A percentile compares a stretch with the other conserved stretches of the same genome.
Evolutionary conservation across 805 yeast genomes (phyloP).

Genomic region (Grigorovia yakushimaensis): DNA sequence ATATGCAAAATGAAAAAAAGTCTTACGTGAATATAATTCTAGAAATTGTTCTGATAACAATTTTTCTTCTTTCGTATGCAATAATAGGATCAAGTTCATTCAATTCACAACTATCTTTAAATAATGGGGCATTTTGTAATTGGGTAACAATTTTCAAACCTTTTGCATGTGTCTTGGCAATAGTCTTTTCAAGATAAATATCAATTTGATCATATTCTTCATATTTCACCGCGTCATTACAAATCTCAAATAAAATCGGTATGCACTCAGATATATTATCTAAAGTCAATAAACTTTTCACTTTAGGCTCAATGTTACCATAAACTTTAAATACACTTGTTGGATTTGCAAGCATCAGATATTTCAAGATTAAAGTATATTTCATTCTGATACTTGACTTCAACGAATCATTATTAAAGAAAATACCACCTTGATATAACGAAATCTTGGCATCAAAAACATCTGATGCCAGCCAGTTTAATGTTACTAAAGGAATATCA

Average conservation of each 20-base stretch:
- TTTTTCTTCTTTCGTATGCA: conserved; percentile 18
- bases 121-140: neutral
- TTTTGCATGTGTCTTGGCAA: conserved; percentile 16
- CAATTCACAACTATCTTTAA: neutral
- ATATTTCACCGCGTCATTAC: conserved; percentile 22
- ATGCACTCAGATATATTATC: conserved; percentile 27
- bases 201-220: conserved; percentile 25
- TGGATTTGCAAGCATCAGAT: conserved; percentile 28
- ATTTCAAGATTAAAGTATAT: conserved; percentile 26
- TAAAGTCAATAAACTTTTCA: conserved; percentile 26
- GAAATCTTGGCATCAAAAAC: conserved; percentile 25
- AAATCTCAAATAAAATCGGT: conserved; percentile 27
- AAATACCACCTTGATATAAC: conserved; percentile 28
- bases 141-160: conserved; percentile 10
- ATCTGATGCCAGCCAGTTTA: conserved; percentile 28
- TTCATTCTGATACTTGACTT: conserved; percentile 31
- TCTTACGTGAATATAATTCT: conserved; percentile 9
- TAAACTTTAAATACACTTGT: conserved; percentile 25
- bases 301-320: conserved; percentile 20
- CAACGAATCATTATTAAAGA: conserved; percentile 26
- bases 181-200: conserved; percentile 13
- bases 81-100: conserved; percentile 7
- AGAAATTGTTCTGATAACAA: conserved; percentile 13
- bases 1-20: neutral
- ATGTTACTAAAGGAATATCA: conserved; percentile 31